These are phyloP conservation scores for Apiospora marii DNA, from an alignment of 2,329 filamentous ascomycete species.

Conservation along the genomic window DNA sequence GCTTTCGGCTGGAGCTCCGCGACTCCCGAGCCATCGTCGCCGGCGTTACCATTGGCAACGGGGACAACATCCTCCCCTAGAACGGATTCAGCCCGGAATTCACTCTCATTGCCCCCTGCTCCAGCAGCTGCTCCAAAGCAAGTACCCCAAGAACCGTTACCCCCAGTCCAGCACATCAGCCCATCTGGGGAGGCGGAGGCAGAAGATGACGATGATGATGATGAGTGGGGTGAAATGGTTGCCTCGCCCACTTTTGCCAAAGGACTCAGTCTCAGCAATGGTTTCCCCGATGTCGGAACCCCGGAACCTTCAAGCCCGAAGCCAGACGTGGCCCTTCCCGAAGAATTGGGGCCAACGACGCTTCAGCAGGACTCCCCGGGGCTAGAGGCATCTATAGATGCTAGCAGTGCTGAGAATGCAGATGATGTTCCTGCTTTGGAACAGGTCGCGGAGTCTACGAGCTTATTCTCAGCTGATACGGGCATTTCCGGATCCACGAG, in stretches of 20 bases:
- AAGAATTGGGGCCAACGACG: neutral
- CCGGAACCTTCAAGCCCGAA: constrained; percentile 23
- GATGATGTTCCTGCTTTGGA: no score
- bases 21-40: constrained; percentile 23
- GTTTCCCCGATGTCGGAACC: constrained; percentile 22
- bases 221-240: constrained; percentile 70
- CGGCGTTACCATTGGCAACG: neutral
- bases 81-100: neutral
- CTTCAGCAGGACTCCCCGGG: neutral
- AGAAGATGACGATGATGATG: constrained; percentile 50
- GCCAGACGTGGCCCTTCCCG: neutral
- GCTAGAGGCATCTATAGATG: neutral
- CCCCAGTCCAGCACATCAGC: neutral
- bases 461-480: neutral
- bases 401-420: no score
- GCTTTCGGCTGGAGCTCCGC: constrained; percentile 38
- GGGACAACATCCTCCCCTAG: neutral
- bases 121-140: neutral
- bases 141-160: neutral
- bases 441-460: neutral
- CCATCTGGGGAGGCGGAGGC: neutral
- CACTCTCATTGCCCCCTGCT: neutral
- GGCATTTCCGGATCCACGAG: neutral
- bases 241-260: constrained; percentile 44
- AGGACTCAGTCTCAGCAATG: constrained; percentile 27